Evolutionary conservation across 1,139 yeast species (phyloP).

Genomic region (Arxiozyma bovina): DNA sequence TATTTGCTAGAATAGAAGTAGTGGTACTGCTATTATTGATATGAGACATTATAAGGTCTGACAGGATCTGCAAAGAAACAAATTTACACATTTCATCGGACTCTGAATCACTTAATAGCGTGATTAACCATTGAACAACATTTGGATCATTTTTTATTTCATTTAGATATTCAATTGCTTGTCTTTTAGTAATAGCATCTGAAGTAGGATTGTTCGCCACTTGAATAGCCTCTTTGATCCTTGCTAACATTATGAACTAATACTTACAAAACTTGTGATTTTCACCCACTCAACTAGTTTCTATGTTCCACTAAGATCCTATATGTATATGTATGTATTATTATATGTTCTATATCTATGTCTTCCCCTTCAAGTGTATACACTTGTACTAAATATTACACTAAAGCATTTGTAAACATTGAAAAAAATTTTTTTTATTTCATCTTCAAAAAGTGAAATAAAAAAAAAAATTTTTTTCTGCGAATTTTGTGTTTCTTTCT

Average conservation of each 20-base stretch:
- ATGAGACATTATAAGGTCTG: slow-evolving; percentile 39
- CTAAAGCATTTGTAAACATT: no score
- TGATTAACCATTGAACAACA: slow-evolving; percentile 73
- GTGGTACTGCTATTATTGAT: slow-evolving; percentile 20
- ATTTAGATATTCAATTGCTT: slow-evolving; percentile 75
- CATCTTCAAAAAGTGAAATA: no score
- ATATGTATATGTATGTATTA: no score
- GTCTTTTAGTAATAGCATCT: slow-evolving; percentile 60
- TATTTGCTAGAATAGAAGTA: not conserved
- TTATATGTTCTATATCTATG: no score
- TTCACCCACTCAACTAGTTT: not conserved
- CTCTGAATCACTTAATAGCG: slow-evolving; percentile 42
- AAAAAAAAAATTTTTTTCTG: no score
- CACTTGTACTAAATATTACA: no score
- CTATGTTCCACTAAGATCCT: no score
- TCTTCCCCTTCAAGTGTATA: no score
- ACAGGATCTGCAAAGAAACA: slow-evolving; percentile 74
- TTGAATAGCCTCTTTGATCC: slow-evolving; percentile 87
- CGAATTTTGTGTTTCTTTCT: no score
- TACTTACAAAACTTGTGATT: not conserved
- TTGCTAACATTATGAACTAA: slow-evolving; percentile 54
- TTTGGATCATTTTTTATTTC: slow-evolving; percentile 66
- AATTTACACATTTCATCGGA: slow-evolving; percentile 55
- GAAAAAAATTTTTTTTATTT: no score
- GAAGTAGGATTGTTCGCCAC: slow-evolving; percentile 78